Conservation (phyloP, 768 basidiomycete species). For the Lenzites betulinus region DNA sequence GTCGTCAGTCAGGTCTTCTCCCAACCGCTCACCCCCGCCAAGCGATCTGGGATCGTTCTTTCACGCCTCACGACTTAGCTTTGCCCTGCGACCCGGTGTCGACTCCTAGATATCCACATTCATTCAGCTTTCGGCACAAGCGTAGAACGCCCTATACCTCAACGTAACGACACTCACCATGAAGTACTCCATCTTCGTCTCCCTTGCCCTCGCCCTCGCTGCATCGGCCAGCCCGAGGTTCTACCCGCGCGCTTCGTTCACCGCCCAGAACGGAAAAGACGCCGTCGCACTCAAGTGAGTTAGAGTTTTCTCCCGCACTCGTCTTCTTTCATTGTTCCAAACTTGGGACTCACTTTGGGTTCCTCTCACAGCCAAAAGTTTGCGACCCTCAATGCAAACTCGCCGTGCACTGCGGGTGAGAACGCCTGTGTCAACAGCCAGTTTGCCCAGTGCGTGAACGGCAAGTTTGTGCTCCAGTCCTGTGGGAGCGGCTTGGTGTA, state of each 20-base stretch:
- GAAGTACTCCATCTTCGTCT: slow-evolving; percentile 43
- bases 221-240: slow-evolving; percentile 29
- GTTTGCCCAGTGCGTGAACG: slow-evolving; percentile 60
- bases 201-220: slow-evolving; percentile 30
- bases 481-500: slow-evolving; percentile 30
- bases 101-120: slow-evolving; percentile 10
- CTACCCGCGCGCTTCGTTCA: slow-evolving; percentile 19
- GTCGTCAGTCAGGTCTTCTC: slow-evolving; percentile 2
- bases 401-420: slow-evolving; percentile 47
- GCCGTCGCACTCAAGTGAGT: slow-evolving; percentile 33
- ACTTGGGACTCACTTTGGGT: neutral
- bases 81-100: slow-evolving; percentile 17
- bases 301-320: neutral
- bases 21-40: neutral
- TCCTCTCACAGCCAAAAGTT: slow-evolving; percentile 41
- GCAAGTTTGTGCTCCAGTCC: slow-evolving; percentile 35
- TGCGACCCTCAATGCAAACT: slow-evolving; percentile 43
- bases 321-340: neutral
- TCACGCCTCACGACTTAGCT: slow-evolving; percentile 16
- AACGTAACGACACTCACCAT: slow-evolving; percentile 27
- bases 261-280: slow-evolving; percentile 33
- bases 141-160: slow-evolving; percentile 16
- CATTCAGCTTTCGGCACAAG: slow-evolving; percentile 7
- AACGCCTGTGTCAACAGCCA: slow-evolving; percentile 50
- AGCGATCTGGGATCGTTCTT: slow-evolving; percentile 18